Base-by-base conservation (phyloP, 2,329 filamentous ascomycete species). In the Monilinia aucupariae region DNA sequence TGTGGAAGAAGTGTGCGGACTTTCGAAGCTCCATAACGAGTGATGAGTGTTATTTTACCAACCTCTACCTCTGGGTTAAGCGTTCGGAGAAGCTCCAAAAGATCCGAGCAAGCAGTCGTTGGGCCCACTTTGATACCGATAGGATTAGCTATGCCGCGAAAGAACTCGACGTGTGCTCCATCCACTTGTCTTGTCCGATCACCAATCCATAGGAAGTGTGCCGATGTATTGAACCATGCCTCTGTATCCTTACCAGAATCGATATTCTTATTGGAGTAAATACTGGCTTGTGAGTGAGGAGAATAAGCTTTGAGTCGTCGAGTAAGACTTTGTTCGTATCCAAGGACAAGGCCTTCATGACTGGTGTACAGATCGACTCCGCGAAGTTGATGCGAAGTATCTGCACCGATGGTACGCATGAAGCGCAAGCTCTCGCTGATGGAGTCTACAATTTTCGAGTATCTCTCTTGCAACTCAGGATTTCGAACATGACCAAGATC, bases 171-270 rank as follows among this genome's bases (percentile, higher is more conserved):
- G 76, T 99, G 94, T 0, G 89, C 93, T 70, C 93, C 91, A 73
- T 94, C 89, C 52, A 97, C 85, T 77, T 97, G 93, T 53, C 94
- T 86, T 2, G 94, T 99, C 68, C 94, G 90, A 76, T 99, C 94
- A 61, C 94, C 94, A 71, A 99, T 96, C 94, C 94, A 99, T 75
- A 99, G 83, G 79, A 99, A 97, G 75, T 99, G 94, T 0, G 91
- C 91, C 5, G 91, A 96, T 0, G 93, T 97, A 77, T 96, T 89
- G 79, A 96, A 97, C 82, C 90, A 96, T 71, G 87, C 86, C 62
- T 71, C 71, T 49, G 71, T 67, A 39, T 72, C 73, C 55, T 71
- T 65, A 13, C n/a, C 59, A 66, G 68, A 5, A 17, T 56, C 51
- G 13, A 17, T 13, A 27, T 41, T 49, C 13, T 62, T 37, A 7